Base-by-base conservation (phyloP, 2,329 filamentous ascomycete genomes). In the Emergomyces pasteurianus region DNA sequence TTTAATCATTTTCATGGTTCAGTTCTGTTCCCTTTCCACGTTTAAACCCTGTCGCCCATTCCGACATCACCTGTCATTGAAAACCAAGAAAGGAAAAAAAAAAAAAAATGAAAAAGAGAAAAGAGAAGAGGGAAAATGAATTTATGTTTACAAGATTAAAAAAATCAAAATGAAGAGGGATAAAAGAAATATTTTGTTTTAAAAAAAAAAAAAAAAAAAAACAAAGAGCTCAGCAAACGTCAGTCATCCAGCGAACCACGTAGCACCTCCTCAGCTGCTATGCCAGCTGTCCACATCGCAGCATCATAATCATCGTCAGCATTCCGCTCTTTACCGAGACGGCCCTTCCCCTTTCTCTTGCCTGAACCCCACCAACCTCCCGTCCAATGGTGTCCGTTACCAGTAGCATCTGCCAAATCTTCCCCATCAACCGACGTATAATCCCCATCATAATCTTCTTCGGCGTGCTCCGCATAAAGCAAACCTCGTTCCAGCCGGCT, bases 401-500 rank as follows among this genome's bases (percentile, higher is more conserved):
- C 18, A 14, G 56, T 16, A 26, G 5, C 26, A n/a, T 16, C 36
- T 16, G 36, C 21, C n/a, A 18, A 18, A 42, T 14, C 62, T 38
- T 63, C 62, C 52, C 66, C 62, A 40, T 65, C 62, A 54, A 62
- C 26, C 6, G 14, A 16, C 26, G 26, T 26, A 28, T 8, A 31
- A 34, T n/a, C 62, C 31, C 62, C 57, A 31, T 61, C 58, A 49
- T 66, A 43, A 16, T 58, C 59, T 18, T 59, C 63, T 40, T 49
- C 53, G 50, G 56, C 61, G 50, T 62, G 65, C 47, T 63, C 62
- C 59, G 62, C 65, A 46, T 67, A 67, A n/a, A 69, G 60, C 12
- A 69, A 58, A 36, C 58, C 66, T 16, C 62, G 63, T 59, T 69
- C 68, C 55, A 69, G 59, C 21, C 66, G 61, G 57, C 65, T 67